Evolutionary conservation across 1,284 basidiomycete species (phyloP), one percentile per base, ranked within the genome.

Genomic region (Rhodotorula sp.): DNA sequence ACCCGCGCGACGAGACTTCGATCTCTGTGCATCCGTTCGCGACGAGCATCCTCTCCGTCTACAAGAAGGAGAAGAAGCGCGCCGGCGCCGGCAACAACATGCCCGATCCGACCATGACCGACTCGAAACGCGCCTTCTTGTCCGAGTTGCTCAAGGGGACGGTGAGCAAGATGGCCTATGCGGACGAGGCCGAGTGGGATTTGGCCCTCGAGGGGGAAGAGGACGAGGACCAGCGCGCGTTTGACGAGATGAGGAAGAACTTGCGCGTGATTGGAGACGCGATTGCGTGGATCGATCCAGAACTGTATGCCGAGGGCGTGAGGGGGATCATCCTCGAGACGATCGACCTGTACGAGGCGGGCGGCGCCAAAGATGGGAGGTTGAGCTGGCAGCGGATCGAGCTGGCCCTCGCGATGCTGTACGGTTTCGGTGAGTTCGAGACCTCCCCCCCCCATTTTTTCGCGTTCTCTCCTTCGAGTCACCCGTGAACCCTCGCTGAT

Each of bases 311-410:
- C 1, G 85, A 85, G 34, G 87, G 89, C 2, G 86, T 94, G 14
- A 86, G 87, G 62, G 85, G 86, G n/a, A 85, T 92, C 39, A 88
- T 91, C 16, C 80, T 90, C 65, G 86, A 87, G 71, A 93, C 91
- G 0, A 85, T 96, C 48, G 86, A 87, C 15, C 12, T 57, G 46
- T 64, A 29, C 29, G 54, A 64, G 39, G 86, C 87, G 1, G 91
- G 88, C 76, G 80, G 80, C 49, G 62, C 73, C 69, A 87, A 89
- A 4, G 81, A 86, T 0, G 74, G 23, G 74, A 84, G 59, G 76
- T 79, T 97, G 29, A 87, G 90, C 63, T 99, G 97, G 97, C 90
- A 95, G 79, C 91, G 97, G 78, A 91, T 91, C 1, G 97, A 99
- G 81, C 85, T 99, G 29, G 93, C 92, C 0, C 84, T 97, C 23